Percentiles rank a stretch among this genome's conserved stretches.
Evolutionary conservation across 495 filamentous ascomycete genomes (phyloP).

Genomic region (Echria macrotheca): DNA sequence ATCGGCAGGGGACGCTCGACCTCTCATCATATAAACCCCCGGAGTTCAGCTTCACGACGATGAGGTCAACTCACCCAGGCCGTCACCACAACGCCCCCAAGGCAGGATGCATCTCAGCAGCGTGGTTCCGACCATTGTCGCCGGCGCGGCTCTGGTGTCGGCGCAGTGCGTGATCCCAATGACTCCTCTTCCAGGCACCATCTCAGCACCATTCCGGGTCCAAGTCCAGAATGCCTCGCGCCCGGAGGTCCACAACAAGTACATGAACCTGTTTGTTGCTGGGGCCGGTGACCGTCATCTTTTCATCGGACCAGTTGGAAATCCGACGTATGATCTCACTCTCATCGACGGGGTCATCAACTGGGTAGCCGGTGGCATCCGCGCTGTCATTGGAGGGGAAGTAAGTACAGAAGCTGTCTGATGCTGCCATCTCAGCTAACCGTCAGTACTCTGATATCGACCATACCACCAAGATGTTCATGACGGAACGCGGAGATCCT

Average conservation of each 20-base stretch:
- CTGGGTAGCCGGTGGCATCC: constrained; percentile 20
- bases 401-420: too few relatives aligned
- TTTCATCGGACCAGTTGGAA: constrained; percentile 44
- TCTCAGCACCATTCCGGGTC: constrained; percentile 39
- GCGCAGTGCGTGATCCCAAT: constrained; percentile 39
- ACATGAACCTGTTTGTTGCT: constrained; percentile 45
- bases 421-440: too few relatives aligned
- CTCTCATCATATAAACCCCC: too few relatives aligned
- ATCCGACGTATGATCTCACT: constrained; percentile 38
- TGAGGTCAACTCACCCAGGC: too few relatives aligned
- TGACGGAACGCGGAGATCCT: constrained; percentile 46
- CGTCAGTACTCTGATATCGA: constrained; percentile 47
- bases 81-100: too few relatives aligned
- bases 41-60: too few relatives aligned
- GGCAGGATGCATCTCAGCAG: constrained; percentile 17
- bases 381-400: constrained; percentile 44
- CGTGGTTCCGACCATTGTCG: constrained; percentile 25
- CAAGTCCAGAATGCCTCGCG: constrained; percentile 46
- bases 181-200: constrained; percentile 31
- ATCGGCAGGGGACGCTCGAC: too few relatives aligned
- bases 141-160: constrained; percentile 21
- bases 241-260: constrained; percentile 43
- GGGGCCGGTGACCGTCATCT: constrained; percentile 48
- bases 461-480: constrained; percentile 53
- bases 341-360: constrained; percentile 43